These are phyloP conservation scores for Penicillium cataractarum DNA, from an alignment of 495 filamentous ascomycete species.

Conservation along the genomic window DNA sequence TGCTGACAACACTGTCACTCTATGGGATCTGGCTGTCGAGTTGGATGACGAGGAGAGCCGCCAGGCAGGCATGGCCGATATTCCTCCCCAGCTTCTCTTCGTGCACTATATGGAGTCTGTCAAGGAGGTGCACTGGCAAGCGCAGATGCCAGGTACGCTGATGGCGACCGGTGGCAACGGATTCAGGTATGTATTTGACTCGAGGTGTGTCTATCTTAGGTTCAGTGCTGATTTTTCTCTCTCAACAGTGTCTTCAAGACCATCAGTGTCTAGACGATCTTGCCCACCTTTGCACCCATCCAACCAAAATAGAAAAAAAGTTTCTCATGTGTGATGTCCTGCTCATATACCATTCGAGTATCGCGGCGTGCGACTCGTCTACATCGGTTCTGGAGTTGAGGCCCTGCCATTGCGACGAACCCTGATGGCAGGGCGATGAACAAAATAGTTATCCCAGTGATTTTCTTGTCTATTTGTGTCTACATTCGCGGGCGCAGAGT, in stretches of 20 bases:
- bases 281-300: not conserved
- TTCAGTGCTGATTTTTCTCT: constrained; percentile 24
- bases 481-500: constrained; percentile 8
- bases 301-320: constrained; percentile 16
- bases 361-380: constrained; percentile 25
- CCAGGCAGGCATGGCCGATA: constrained; percentile 82
- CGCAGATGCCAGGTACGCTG: constrained; percentile 88
- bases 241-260: constrained; percentile 56
- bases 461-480: constrained; percentile 5
- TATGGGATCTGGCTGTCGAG: constrained; percentile 97
- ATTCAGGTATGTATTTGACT: constrained; percentile 60
- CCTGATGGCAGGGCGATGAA: constrained; percentile 9
- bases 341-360: constrained; percentile 37
- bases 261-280: constrained; percentile 52
- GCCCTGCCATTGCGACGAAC: constrained; percentile 9
- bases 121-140: constrained; percentile 97
- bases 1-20: constrained; percentile 89
- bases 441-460: not conserved
- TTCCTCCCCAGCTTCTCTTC: constrained; percentile 93
- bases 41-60: constrained; percentile 95
- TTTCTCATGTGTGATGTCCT: constrained; percentile 38
- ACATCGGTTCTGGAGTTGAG: constrained; percentile 21
- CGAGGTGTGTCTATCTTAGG: not conserved
- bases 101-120: constrained; percentile 93
- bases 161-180: constrained; percentile 87